A percentile compares a stretch with the other conserved stretches of the same genome.
Evolutionary conservation across 306 rosid genomes (phyloP).

Genomic region (Ziziphus jujuba): DNA sequence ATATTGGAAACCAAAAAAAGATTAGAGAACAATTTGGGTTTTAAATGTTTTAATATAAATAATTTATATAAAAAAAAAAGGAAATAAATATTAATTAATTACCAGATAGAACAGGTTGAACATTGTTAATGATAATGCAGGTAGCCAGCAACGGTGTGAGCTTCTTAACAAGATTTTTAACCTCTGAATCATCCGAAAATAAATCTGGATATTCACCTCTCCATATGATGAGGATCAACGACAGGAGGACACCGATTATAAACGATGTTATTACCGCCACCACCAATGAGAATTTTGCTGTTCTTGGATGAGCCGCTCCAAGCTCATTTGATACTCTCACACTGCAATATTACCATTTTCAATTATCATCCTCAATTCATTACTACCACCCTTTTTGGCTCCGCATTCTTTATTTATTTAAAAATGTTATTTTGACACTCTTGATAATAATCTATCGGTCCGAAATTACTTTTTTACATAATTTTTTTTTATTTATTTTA

Average conservation of each 20-base stretch:
- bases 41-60: neutral
- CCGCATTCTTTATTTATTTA: no score
- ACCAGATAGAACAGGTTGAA: slow-evolving; percentile 90
- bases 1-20: no score
- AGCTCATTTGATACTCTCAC: slow-evolving; percentile 90
- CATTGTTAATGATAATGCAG: slow-evolving; percentile 68
- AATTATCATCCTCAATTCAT: neutral
- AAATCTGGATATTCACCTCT: slow-evolving; percentile 46
- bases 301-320: slow-evolving; percentile 86
- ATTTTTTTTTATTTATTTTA: neutral
- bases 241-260: slow-evolving; percentile 32
- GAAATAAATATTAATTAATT: neutral
- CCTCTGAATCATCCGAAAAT: slow-evolving; percentile 53
- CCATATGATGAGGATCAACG: slow-evolving; percentile 40
- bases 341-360: slow-evolving; percentile 33
- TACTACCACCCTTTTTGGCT: no score
- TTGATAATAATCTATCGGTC: no score
- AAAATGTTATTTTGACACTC: no score
- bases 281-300: slow-evolving; percentile 67
- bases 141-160: slow-evolving; percentile 67
- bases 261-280: slow-evolving; percentile 64
- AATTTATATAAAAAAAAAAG: neutral
- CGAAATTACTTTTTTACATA: no score
- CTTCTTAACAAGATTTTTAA: slow-evolving; percentile 41
- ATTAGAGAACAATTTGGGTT: no score